Conservation (phyloP, 495 filamentous ascomycete species). For the Articulospora tetracladia region DNA sequence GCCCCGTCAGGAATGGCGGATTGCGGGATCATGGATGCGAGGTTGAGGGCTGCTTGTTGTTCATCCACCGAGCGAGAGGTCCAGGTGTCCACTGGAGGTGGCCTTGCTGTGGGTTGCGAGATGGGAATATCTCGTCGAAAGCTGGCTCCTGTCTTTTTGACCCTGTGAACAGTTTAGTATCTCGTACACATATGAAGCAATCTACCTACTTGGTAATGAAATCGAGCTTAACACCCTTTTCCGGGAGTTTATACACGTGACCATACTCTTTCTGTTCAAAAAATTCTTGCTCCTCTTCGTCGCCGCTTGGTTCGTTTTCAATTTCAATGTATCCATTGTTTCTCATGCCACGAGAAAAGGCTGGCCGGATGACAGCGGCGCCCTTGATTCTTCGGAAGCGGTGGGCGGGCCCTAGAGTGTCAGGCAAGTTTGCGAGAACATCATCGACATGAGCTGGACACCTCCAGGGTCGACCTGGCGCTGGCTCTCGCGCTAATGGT, state of each 20-base stretch:
- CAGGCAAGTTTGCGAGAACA: conserved; percentile 37
- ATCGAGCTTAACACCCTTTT: conserved; percentile 72
- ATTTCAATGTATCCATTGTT: conserved; percentile 82
- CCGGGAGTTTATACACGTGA: conserved; percentile 62
- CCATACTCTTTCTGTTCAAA: conserved; percentile 50
- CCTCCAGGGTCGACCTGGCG: conserved; percentile 67
- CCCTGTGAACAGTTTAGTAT: not conserved
- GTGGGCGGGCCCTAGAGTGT: conserved; percentile 42
- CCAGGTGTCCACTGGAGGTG: not conserved
- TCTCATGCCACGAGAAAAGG: conserved; percentile 53
- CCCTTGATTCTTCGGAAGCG: conserved; percentile 50
- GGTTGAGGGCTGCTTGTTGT: conserved; percentile 52
- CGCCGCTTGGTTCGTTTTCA: conserved; percentile 55
- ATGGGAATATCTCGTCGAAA: not conserved
- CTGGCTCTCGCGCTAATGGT: conserved; percentile 73
- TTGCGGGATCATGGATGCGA: conserved; percentile 40
- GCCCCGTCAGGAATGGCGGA: conserved; percentile 21
- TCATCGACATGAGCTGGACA: conserved; percentile 82
- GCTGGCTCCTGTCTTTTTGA: conserved; percentile 2
- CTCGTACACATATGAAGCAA: not conserved
- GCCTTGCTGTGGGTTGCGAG: not conserved
- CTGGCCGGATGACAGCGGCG: conserved; percentile 37
- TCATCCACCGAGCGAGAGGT: conserved; percentile 30
- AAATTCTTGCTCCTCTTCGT: conserved; percentile 48
- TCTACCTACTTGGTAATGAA: conserved; percentile 56